These are phyloP conservation scores for Collybia mongolica DNA, from an alignment of 768 basidiomycete species.

Conservation along the genomic window DNA sequence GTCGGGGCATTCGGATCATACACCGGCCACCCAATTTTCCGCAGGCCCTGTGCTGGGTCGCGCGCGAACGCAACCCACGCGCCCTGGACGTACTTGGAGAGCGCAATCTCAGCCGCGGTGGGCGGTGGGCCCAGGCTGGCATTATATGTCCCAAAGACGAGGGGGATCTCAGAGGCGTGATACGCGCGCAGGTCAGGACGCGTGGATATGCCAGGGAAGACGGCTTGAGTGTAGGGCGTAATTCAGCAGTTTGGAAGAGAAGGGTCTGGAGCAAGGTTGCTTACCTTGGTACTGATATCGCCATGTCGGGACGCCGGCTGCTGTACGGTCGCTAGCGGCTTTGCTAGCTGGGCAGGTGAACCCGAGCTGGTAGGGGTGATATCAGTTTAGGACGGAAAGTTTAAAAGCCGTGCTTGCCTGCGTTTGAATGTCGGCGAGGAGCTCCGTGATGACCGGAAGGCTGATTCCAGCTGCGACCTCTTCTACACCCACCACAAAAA, in stretches of 20 bases:
- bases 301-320: constrained; percentile 22
- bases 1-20: constrained; percentile 12
- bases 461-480: constrained; percentile 22
- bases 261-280: constrained; percentile 10
- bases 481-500: constrained; percentile 28
- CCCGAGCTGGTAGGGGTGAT: constrained; percentile 13
- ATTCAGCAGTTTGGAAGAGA: background rate
- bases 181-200: constrained; percentile 33
- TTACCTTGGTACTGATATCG: constrained; percentile 21
- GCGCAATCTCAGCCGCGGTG: constrained; percentile 18
- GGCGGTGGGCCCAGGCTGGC: constrained; percentile 19
- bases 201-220: constrained; percentile 35
- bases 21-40: constrained; percentile 19
- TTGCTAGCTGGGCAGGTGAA: constrained; percentile 30
- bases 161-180: constrained; percentile 37
- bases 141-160: constrained; percentile 36
- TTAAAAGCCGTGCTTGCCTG: constrained; percentile 18
- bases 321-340: constrained; percentile 22
- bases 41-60: constrained; percentile 30
- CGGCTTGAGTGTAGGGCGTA: constrained; percentile 15
- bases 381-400: background rate
- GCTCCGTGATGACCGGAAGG: constrained; percentile 26
- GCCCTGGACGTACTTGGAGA: constrained; percentile 31
- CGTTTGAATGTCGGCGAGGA: constrained; percentile 27
- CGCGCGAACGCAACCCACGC: constrained; percentile 41